A percentile compares a stretch with the other conserved stretches of the same genome.
Evolutionary conservation across 1,139 yeast species (phyloP).

Genomic region (Torulaspora globosa): DNA sequence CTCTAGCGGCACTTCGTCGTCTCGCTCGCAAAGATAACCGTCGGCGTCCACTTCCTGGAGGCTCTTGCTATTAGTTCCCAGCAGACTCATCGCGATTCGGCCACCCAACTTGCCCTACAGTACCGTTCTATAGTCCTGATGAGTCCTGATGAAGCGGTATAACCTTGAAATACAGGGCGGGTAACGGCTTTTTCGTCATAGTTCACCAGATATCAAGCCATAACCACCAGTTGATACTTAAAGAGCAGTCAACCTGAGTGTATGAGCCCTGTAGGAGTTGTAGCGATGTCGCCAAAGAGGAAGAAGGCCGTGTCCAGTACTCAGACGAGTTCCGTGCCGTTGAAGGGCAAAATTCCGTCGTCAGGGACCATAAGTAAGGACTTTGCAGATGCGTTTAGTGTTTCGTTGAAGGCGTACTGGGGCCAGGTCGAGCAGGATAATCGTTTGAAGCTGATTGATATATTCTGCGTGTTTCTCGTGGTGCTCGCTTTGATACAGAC

Average conservation of each 20-base stretch:
- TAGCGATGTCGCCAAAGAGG: constrained; percentile 11
- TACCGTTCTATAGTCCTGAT: background rate
- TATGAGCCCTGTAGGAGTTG: background rate
- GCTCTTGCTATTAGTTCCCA: constrained; percentile 1
- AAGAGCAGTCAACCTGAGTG: background rate
- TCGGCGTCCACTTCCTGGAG: constrained; percentile 2
- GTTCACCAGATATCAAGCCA: background rate
- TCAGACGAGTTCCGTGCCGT: constrained; percentile 25
- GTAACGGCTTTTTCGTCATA: background rate
- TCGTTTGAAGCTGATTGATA: constrained; percentile 63
- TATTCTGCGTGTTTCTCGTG: constrained; percentile 71
- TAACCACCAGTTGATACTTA: background rate
- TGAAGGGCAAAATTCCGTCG: constrained; percentile 18
- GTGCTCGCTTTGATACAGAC: constrained; percentile 74
- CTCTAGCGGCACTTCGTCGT: constrained; percentile 5
- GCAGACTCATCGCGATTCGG: background rate
- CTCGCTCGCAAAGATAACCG: constrained; percentile 5
- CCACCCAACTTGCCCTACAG: background rate
- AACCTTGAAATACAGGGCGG: background rate
- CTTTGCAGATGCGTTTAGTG: constrained; percentile 46
- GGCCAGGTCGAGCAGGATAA: constrained; percentile 35
- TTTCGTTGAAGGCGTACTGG: constrained; percentile 49
- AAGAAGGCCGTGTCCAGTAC: constrained; percentile 23
- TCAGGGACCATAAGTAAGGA: constrained; percentile 37
- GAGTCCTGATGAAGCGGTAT: background rate